Percentiles rank a stretch among this genome's conserved stretches.
Conservation (phyloP, 257 asterid genomes). For the Solanum pinnatisectum region DNA sequence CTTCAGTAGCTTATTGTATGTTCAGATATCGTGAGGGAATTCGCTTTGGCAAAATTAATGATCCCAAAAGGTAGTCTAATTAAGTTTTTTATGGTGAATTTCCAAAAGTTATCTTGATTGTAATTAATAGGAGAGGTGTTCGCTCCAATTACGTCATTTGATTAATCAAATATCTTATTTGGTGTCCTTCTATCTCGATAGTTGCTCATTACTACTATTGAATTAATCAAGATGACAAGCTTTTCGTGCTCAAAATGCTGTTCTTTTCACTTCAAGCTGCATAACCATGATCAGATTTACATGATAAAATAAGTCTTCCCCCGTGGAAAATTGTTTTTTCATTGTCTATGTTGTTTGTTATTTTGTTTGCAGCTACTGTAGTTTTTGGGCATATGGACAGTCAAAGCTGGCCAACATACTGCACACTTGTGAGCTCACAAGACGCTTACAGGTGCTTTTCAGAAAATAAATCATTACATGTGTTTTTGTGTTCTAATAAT, state of each 20-base stretch:
- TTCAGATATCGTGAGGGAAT: conserved; percentile 47
- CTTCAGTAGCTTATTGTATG: conserved; percentile 53
- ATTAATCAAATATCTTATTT: neutral
- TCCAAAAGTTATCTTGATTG: neutral
- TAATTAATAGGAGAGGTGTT: neutral
- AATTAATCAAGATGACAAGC: neutral
- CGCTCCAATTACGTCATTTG: neutral
- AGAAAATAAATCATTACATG: neutral
- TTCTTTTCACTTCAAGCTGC: neutral
- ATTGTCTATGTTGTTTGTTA: neutral
- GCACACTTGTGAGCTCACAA: conserved; percentile 60
- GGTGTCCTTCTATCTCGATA: neutral
- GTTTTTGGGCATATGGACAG: conserved; percentile 59
- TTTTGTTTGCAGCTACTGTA: conserved; percentile 37
- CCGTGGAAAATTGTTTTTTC: neutral
- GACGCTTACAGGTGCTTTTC: conserved; percentile 48
- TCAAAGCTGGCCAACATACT: conserved; percentile 74
- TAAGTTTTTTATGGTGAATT: neutral
- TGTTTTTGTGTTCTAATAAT: neutral
- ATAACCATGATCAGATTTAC: neutral
- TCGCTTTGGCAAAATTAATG: conserved; percentile 51
- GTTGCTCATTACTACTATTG: neutral
- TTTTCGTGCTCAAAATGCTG: neutral
- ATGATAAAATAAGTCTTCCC: neutral
- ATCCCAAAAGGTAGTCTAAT: conserved; percentile 34